These are phyloP conservation scores for Coniferiporia sulphurascens DNA, from an alignment of 1,284 basidiomycete species.

Conservation along the genomic window DNA sequence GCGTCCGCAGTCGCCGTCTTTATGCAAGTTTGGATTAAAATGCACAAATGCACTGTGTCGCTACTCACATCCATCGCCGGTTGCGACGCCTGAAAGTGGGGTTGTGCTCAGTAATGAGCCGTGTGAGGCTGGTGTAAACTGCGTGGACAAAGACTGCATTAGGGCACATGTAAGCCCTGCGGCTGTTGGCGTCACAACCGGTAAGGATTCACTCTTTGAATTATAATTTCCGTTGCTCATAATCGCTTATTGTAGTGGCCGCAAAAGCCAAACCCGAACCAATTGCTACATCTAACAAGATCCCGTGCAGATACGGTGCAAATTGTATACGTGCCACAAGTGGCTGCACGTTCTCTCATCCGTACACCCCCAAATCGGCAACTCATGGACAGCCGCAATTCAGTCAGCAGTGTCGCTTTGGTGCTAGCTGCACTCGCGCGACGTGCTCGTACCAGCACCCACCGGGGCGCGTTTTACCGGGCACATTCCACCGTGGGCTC, in stretches of 20 bases:
- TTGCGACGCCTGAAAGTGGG: slow-evolving; percentile 88
- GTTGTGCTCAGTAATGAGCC: slow-evolving; percentile 88
- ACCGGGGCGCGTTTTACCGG: slow-evolving; percentile 69
- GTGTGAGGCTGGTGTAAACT: slow-evolving; percentile 80
- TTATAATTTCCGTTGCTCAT: slow-evolving; percentile 2
- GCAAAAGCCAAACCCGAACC: slow-evolving; percentile 25
- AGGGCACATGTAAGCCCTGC: slow-evolving; percentile 87
- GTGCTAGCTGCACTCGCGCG: slow-evolving; percentile 70
- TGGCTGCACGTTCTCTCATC: slow-evolving; percentile 67
- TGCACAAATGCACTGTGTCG: slow-evolving; percentile 85
- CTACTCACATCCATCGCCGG: slow-evolving; percentile 88
- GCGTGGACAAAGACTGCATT: slow-evolving; percentile 87
- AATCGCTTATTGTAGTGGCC: background rate
- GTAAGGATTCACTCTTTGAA: slow-evolving; percentile 33
- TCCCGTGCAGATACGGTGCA: slow-evolving; percentile 70
- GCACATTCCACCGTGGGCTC: slow-evolving; percentile 73
- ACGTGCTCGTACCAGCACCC: slow-evolving; percentile 77
- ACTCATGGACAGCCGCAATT: slow-evolving; percentile 26
- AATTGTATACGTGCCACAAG: slow-evolving; percentile 58
- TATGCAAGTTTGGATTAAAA: slow-evolving; percentile 88
- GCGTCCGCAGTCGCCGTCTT: slow-evolving; percentile 74
- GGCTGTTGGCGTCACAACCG: slow-evolving; percentile 47
- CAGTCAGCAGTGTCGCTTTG: slow-evolving; percentile 64
- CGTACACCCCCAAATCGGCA: slow-evolving; percentile 40
- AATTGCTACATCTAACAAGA: slow-evolving; percentile 30